These are phyloP conservation scores for Suillus subaureus DNA, from an alignment of 768 basidiomycete genomes.

Conservation along the genomic window DNA sequence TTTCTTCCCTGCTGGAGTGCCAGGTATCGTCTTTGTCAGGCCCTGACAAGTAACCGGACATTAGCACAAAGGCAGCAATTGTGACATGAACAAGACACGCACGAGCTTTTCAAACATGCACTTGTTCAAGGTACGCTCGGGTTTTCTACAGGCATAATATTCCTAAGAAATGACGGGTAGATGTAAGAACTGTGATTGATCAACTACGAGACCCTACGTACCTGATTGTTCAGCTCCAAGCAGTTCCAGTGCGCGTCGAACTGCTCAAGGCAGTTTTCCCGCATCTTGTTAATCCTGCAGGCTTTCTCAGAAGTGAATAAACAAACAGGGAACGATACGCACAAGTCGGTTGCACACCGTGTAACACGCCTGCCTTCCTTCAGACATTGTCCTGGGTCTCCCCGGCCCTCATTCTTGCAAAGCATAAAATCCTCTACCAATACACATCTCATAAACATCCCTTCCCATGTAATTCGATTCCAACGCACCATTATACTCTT, in stretches of 20 bases:
- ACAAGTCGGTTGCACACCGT: conserved; percentile 94
- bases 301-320: conserved; percentile 1
- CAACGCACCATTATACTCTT: conserved; percentile 89
- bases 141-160: conserved; percentile 86
- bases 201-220: conserved; percentile 36
- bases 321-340: conserved; percentile 34
- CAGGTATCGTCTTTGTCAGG: conserved; percentile 88
- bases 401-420: conserved; percentile 88
- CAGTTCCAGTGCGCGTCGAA: conserved; percentile 95
- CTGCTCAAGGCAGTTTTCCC: conserved; percentile 86
- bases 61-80: not conserved
- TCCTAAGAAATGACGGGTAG: conserved; percentile 52
- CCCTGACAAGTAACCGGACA: conserved; percentile 54
- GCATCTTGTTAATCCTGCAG: conserved; percentile 85
- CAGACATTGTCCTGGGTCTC: conserved; percentile 84
- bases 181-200: not conserved
- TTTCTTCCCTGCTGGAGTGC: conserved; percentile 75
- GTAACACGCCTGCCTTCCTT: conserved; percentile 96
- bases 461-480: not conserved
- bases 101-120: conserved; percentile 98
- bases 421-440: conserved; percentile 90
- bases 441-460: conserved; percentile 39
- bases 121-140: conserved; percentile 83
- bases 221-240: conserved; percentile 93
- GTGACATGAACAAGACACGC: conserved; percentile 34